These are phyloP conservation scores for Puccinia polysora DNA, from an alignment of 1,284 basidiomycete genomes.

Conservation along the genomic window DNA sequence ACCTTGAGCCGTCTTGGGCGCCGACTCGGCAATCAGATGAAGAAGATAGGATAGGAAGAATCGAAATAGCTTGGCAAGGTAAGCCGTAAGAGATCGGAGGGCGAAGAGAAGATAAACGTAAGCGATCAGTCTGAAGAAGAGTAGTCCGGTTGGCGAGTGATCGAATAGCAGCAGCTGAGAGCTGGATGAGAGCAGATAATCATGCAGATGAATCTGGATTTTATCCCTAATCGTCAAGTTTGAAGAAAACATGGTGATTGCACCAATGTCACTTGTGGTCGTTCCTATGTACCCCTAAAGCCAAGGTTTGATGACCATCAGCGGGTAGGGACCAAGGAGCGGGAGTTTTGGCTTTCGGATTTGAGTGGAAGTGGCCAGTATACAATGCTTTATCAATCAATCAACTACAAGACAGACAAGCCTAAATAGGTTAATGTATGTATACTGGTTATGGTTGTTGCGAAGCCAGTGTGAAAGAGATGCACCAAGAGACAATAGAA, in stretches of 20 bases:
- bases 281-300: conserved; percentile 3
- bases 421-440: too few relatives aligned
- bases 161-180: conserved; percentile 12
- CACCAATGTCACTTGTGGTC: background rate
- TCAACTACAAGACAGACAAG: too few relatives aligned
- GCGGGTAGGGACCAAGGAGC: background rate
- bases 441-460: too few relatives aligned
- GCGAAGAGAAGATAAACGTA: conserved; percentile 8
- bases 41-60: conserved; percentile 1
- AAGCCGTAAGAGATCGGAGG: background rate
- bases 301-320: conserved; percentile 18
- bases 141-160: background rate
- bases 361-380: background rate
- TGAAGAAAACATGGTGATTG: background rate
- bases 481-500: too few relatives aligned
- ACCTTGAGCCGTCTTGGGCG: conserved; percentile 1
- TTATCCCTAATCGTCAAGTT: conserved; percentile 22
- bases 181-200: background rate
- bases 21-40: conserved; percentile 3
- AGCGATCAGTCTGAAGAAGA: conserved; percentile 3
- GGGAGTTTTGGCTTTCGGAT: conserved; percentile 4
- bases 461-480: too few relatives aligned
- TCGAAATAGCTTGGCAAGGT: conserved; percentile 10
- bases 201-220: conserved; percentile 5
- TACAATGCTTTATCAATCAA: conserved; percentile 3